These are phyloP conservation scores for Calonectria naviculata DNA, from an alignment of 2,329 filamentous ascomycete genomes.

Conservation along the genomic window DNA sequence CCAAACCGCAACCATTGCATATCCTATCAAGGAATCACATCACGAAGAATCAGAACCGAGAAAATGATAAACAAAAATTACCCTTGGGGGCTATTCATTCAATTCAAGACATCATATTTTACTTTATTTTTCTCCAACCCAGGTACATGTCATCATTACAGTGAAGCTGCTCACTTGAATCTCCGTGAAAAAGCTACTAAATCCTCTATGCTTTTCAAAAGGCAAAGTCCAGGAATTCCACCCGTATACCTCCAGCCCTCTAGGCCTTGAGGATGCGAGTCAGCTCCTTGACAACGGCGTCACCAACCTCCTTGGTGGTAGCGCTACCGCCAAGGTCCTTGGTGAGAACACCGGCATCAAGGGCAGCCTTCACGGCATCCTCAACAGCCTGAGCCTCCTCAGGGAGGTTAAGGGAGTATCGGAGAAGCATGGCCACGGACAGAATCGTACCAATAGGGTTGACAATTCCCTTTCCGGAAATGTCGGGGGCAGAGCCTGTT, in stretches of 20 bases:
- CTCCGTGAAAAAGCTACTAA: not conserved
- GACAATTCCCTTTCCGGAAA: conserved; percentile 90
- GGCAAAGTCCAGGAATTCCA: not conserved
- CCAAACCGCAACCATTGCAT: not conserved
- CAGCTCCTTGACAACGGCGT: conserved; percentile 80
- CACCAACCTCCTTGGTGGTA: conserved; percentile 78
- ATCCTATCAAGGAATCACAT: not conserved
- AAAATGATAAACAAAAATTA: not conserved
- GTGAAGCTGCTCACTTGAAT: not conserved
- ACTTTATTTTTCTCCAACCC: conserved; percentile 7
- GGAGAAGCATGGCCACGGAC: conserved; percentile 94
- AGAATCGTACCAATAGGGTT: conserved; percentile 91
- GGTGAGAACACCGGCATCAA: conserved; percentile 83
- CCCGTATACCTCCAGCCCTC: not conserved
- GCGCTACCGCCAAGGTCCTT: conserved; percentile 85
- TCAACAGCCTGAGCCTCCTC: conserved; percentile 84
- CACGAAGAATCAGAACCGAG: not conserved
- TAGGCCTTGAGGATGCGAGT: conserved; percentile 70
- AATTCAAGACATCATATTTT: conserved; percentile 5
- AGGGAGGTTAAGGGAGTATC: conserved; percentile 87
- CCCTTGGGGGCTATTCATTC: not conserved
- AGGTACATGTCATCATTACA: not conserved
- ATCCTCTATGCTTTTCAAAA: conserved; percentile 11
- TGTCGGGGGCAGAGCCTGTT: conserved; percentile 61
- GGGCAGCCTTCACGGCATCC: conserved; percentile 80